A percentile compares a stretch with the other conserved stretches of the same genome.
phyloP scores from a whole-genome alignment of 176 grass and related monocot genomes.

The Otatea glauca region DNA sequence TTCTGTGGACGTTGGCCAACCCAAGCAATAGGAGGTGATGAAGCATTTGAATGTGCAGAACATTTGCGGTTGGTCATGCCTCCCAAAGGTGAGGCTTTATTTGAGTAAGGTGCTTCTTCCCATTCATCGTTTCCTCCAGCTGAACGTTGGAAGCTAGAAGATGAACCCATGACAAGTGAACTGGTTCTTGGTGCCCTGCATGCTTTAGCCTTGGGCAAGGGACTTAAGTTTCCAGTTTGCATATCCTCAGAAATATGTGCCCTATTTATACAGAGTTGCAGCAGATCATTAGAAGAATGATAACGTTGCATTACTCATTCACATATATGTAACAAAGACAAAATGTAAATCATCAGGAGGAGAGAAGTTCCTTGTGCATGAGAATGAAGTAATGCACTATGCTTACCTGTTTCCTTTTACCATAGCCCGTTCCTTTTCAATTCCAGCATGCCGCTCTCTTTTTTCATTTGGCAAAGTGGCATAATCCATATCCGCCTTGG shows the following conservation, averaged over 20 bases:
- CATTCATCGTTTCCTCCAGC: conserved; percentile 63
- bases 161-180: conserved; percentile 60
- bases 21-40: conserved; percentile 79
- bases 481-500: conserved; percentile 55
- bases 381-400: conserved; percentile 24
- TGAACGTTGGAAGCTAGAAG: conserved; percentile 63
- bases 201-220: conserved; percentile 77
- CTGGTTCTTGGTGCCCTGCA: conserved; percentile 68
- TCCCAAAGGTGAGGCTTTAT: conserved; percentile 65
- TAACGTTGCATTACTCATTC: conserved; percentile 10
- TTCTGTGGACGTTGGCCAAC: conserved; percentile 76
- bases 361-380: conserved; percentile 2
- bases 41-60: conserved; percentile 53
- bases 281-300: conserved; percentile 42
- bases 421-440: conserved; percentile 68
- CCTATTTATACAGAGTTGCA: conserved; percentile 40
- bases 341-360: conserved; percentile 16
- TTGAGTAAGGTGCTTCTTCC: conserved; percentile 56
- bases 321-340: conserved; percentile 32
- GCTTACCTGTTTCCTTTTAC: conserved; percentile 86
- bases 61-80: conserved; percentile 65
- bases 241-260: conserved; percentile 61
- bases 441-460: conserved; percentile 63
- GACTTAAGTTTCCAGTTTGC: conserved; percentile 58
- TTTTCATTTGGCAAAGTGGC: conserved; percentile 62